A percentile compares a stretch with the other conserved stretches of the same genome.
These are phyloP conservation scores for Gossypium mustelinum DNA, from an alignment of 345 rosid genomes.

Conservation along the genomic window DNA sequence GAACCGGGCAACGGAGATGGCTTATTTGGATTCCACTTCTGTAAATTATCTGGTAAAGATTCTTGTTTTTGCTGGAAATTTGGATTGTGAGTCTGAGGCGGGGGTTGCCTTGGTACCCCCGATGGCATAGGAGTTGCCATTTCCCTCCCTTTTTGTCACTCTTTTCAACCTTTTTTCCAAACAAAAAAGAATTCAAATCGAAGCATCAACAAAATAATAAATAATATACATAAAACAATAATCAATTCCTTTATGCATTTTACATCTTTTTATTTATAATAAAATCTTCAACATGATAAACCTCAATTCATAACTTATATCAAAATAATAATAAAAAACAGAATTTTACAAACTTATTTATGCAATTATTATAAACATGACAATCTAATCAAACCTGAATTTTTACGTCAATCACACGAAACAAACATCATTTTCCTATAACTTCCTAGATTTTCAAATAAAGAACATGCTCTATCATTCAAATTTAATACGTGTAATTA, in stretches of 20 bases:
- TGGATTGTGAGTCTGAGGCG: slow-evolving; percentile 34
- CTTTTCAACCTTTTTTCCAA: not conserved
- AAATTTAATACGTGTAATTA: not conserved
- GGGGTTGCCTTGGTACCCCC: slow-evolving; percentile 59
- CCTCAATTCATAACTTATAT: not conserved
- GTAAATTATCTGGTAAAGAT: slow-evolving; percentile 44
- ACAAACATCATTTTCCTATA: not conserved
- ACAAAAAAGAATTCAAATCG: not conserved
- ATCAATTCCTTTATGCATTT: not conserved
- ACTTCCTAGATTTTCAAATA: not conserved
- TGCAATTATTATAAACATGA: not conserved
- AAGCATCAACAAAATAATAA: not conserved
- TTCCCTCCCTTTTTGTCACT: slow-evolving; percentile 7
- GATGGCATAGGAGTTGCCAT: slow-evolving; percentile 67
- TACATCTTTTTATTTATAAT: not conserved
- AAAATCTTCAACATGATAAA: not conserved
- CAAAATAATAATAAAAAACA: not conserved
- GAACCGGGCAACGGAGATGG: slow-evolving; percentile 33
- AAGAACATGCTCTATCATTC: not conserved
- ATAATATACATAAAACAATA: not conserved
- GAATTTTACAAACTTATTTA: not conserved
- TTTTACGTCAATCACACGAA: not conserved
- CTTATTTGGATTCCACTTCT: slow-evolving; percentile 41
- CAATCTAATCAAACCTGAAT: not conserved
- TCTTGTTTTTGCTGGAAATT: slow-evolving; percentile 35